Base-by-base conservation (phyloP, 306 rosid genomes). In the Citrullus mucosospermus region DNA sequence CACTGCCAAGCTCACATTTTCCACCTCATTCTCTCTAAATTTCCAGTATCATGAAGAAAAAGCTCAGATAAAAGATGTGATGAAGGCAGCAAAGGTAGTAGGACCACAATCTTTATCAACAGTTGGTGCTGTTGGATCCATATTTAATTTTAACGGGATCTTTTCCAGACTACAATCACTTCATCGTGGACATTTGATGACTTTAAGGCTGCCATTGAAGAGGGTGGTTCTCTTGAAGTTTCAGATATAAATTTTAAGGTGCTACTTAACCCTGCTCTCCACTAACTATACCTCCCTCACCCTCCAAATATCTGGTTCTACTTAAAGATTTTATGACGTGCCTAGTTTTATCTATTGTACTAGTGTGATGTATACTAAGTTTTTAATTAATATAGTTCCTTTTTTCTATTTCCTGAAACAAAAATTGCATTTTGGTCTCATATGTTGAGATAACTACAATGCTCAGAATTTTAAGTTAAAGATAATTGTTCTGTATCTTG, bases 231-330 rank as follows among this genome's bases (percentile, higher is more conserved):
- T 70, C 84, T 92, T 53, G 53, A 85, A 15, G 84, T 95, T 78
- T 86, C 92, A 9, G 97, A 91, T 68, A 85, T 91, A 76, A 95
- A 95, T 85, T 84, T 95, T 82, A 92, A 89, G 98, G 98, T 95
- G 87, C 28, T 77, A 8, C 32, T 9, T 2, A 9, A 22, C 39
- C 41, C 25, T 69, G 22, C 39, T 71, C 59, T 68, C 43, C 57
- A 22, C 58, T 68, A 68, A 11, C n/a, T 20, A 25, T 43, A 25
- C 55, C 61, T 22, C 41, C 57, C 56, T 22, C 4, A 13, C 32
- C 39, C 76, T n/a, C 34, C 34, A 38, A 32, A 15, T 28, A 30
- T 66, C 12, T 66, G 73, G 16, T 25, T 30, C 5, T 12, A n/a
- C 48, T 75, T 73, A 11, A 16, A 50, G 20, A 53, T 17, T 30